Evolutionary conservation across 176 grass and related monocot genomes (phyloP).

Genomic region (Juncus effusus): DNA sequence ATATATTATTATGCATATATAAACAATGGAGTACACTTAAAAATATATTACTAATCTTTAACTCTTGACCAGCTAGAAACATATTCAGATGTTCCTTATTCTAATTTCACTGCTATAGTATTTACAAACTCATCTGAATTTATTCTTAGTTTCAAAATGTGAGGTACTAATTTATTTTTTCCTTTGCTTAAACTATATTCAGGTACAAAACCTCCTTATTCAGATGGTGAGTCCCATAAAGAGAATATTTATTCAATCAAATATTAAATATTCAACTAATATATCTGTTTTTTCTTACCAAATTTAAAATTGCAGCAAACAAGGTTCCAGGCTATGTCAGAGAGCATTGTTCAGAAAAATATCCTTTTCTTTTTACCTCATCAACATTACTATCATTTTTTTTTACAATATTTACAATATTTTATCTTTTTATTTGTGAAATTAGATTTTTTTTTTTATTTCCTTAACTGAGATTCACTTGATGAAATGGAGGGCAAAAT

Average conservation of each 20-base stretch:
- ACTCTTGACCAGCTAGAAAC: too few species aligned
- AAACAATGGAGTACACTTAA: too few species aligned
- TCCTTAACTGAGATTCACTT: slow-evolving; percentile 69
- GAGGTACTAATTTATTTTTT: slow-evolving; percentile 5
- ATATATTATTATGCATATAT: slow-evolving; percentile 9
- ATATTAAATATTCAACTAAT: slow-evolving; percentile 6
- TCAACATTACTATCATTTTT: neutral
- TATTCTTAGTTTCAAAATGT: slow-evolving; percentile 5
- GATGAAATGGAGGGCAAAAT: slow-evolving; percentile 96
- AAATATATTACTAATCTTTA: too few species aligned
- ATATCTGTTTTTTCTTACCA: slow-evolving; percentile 4
- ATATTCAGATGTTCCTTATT: neutral
- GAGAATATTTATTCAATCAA: slow-evolving; percentile 19
- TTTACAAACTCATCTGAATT: neutral
- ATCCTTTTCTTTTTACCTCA: slow-evolving; percentile 67
- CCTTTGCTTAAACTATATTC: slow-evolving; percentile 34
- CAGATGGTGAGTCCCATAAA: slow-evolving; percentile 67
- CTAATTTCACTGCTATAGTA: neutral
- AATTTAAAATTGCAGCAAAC: slow-evolving; percentile 66
- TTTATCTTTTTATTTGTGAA: slow-evolving; percentile 3
- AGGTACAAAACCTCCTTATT: slow-evolving; percentile 90
- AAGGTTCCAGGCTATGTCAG: slow-evolving; percentile 89
- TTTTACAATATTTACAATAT: too few species aligned
- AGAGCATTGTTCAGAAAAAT: slow-evolving; percentile 84
- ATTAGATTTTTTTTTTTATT: slow-evolving; percentile 14